Evolutionary conservation across 176 grass and related monocot species (phyloP), one percentile per base, ranked within the genome.

Genomic region (Zoysia pacifica): DNA sequence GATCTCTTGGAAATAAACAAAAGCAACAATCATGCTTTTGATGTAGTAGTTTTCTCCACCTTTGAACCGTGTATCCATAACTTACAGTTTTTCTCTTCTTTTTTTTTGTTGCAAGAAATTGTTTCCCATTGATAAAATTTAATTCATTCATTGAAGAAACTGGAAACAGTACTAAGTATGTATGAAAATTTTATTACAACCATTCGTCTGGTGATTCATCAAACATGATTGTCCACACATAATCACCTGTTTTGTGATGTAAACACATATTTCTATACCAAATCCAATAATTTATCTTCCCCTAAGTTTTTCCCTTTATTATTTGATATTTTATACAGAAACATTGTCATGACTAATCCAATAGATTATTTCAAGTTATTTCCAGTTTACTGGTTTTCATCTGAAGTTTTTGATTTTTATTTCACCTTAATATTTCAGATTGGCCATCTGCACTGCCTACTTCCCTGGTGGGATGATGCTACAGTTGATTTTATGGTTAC

Each of bases 391-490:
- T 50, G 67, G 45, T 87, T 40, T 16, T 64, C 72, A 12, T 78
- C 39, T 60, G 9, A 74, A 83, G 41, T 28, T 28, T 54, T 48
- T 74, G 73, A 43, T 13, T 43, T 62, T 61, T 58, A 62, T 40
- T 46, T 14, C 19, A n/a, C 48, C 4, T 8, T 67, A 28, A 68
- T 44, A 45, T 82, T 86, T 78, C 90, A 98, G 95, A 83, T 94
- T 76, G 88, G 95, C 2, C 90, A 90, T 18, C 78, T 98, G 45
- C 95, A 98, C 65, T 94, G 95, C 73, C 69, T 93, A 67, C 80
- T 91, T 84, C 95, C 95, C 7, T 98, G 95, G 95, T 98, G 95
- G 95, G 90, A 94, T 76, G 92, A 94, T 86, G 86, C 90, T 75
- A 91, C 90, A 8, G 88, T 98, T 87, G 82, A 91, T 84, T 98